These are phyloP conservation scores for Lycium barbarum DNA, from an alignment of 257 asterid species.

Conservation along the genomic window DNA sequence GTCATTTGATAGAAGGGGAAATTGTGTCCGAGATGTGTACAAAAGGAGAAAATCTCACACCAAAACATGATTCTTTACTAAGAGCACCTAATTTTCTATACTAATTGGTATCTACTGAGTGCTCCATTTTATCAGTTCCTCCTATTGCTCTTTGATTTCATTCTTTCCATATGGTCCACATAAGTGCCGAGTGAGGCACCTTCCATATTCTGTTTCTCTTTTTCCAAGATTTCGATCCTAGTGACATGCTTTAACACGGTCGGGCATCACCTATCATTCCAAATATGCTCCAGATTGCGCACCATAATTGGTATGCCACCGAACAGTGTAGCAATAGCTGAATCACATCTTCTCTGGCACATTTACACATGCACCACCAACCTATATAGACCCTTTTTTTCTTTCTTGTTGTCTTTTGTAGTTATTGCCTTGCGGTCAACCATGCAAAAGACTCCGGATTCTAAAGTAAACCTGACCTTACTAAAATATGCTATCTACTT, in stretches of 20 bases:
- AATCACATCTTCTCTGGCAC: neutral
- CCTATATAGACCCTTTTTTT: neutral
- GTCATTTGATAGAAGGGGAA: neutral
- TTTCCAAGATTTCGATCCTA: neutral
- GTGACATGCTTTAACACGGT: neutral
- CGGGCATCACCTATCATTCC: neutral
- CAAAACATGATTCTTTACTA: neutral
- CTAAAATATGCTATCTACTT: neutral
- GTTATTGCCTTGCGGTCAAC: neutral
- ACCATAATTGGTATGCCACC: neutral
- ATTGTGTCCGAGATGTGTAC: neutral
- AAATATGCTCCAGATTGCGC: neutral
- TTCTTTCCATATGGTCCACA: neutral
- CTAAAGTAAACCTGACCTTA: neutral
- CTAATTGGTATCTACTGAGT: slow-evolving; percentile 8
- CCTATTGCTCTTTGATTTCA: neutral
- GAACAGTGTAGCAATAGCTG: slow-evolving; percentile 20
- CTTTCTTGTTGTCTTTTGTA: slow-evolving; percentile 3
- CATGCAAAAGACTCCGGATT: neutral
- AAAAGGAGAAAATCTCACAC: neutral
- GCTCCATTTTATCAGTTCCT: slow-evolving; percentile 12
- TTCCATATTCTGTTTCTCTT: neutral
- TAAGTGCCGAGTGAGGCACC: neutral
- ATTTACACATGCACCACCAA: neutral
- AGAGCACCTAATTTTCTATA: slow-evolving; percentile 15